phyloP scores from a whole-genome alignment of 257 asterid species.

The Henckelia pumila region DNA sequence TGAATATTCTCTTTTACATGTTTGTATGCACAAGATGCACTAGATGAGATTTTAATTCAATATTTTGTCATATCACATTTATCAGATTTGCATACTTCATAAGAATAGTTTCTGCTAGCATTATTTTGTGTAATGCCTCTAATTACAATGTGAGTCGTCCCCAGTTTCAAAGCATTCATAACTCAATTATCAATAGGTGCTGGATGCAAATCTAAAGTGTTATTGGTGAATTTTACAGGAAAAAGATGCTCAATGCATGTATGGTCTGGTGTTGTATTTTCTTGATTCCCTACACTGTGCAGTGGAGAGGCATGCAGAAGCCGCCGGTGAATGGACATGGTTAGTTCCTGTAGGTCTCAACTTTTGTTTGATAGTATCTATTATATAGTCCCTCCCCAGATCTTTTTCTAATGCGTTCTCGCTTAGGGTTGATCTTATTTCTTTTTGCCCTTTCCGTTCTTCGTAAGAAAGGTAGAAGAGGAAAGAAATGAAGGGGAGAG shows the following conservation, averaged over 20 bases:
- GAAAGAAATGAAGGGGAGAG: no score
- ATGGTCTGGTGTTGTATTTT: constrained; percentile 70
- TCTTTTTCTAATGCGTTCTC: not conserved
- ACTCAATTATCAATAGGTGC: not conserved
- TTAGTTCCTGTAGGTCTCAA: constrained; percentile 30
- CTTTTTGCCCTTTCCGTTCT: not conserved
- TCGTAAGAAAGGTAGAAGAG: not conserved
- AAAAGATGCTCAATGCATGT: constrained; percentile 79
- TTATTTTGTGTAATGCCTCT: not conserved
- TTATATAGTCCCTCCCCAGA: not conserved
- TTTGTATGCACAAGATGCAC: not conserved
- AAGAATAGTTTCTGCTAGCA: not conserved
- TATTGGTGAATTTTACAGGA: constrained; percentile 42
- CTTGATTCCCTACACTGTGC: constrained; percentile 75
- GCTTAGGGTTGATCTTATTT: not conserved
- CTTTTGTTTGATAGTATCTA: not conserved
- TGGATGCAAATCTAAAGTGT: not conserved
- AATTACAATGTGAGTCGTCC: not conserved
- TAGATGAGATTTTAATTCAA: not conserved
- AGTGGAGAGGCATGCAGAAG: constrained; percentile 81
- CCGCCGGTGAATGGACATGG: constrained; percentile 94
- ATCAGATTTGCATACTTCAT: not conserved
- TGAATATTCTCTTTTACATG: not conserved
- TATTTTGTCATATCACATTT: not conserved
- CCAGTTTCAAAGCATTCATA: not conserved